These are phyloP conservation scores for Dictyostelium intermedium DNA, from an alignment of 78 protist species.

Conservation along the genomic window DNA sequence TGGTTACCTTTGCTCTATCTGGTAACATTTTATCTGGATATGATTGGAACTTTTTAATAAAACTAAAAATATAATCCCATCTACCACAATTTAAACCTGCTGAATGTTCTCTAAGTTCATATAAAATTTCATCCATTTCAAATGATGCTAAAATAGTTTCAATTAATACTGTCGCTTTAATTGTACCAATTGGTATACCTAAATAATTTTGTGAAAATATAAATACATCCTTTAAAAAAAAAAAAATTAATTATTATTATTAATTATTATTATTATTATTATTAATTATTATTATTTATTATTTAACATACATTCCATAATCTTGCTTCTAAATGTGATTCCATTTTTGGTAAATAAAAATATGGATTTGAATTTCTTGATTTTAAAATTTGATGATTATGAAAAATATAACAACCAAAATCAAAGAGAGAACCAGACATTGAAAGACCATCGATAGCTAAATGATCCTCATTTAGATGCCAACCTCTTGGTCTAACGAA, in stretches of 20 bases:
- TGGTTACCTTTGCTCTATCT: slow-evolving; percentile 78
- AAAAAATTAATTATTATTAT: not conserved
- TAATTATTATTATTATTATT: not conserved
- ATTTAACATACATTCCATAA: slow-evolving; percentile 81
- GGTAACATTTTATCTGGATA: slow-evolving; percentile 80
- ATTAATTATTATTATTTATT: not conserved
- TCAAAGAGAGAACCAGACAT: slow-evolving; percentile 84
- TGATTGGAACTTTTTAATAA: slow-evolving; percentile 81
- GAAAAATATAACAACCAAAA: slow-evolving; percentile 86
- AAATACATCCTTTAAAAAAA: slow-evolving; percentile 58
- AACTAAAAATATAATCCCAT: slow-evolving; percentile 88
- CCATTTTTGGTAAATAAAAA: slow-evolving; percentile 88
- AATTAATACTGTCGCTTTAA: slow-evolving; percentile 88
- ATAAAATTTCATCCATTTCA: slow-evolving; percentile 91
- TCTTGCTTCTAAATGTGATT: slow-evolving; percentile 84
- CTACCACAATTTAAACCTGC: slow-evolving; percentile 91
- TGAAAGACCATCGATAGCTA: slow-evolving; percentile 79
- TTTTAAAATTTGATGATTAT: slow-evolving; percentile 37
- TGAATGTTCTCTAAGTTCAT: slow-evolving; percentile 82
- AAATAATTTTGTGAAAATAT: slow-evolving; percentile 48
- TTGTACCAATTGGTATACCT: slow-evolving; percentile 73
- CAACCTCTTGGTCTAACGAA: slow-evolving; percentile 86
- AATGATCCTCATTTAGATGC: slow-evolving; percentile 84
- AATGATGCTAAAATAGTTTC: slow-evolving; percentile 88
- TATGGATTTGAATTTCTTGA: slow-evolving; percentile 69